A percentile compares a stretch with the other conserved stretches of the same genome.
Conservation (phyloP, 768 basidiomycete genomes). For the Trametes maxima region DNA sequence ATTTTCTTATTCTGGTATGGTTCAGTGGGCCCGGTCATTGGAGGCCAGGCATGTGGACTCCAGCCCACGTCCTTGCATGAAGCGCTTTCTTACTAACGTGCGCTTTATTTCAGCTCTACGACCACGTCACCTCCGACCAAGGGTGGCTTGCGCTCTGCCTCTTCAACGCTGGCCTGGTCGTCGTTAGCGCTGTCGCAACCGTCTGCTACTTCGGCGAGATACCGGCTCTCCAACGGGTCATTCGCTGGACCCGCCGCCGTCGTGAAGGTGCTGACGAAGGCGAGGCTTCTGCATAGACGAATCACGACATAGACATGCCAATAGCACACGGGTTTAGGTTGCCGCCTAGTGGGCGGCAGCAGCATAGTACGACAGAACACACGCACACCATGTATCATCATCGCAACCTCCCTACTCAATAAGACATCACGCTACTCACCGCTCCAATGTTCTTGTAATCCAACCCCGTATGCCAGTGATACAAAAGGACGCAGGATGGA, state of each 20-base stretch:
- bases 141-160: slow-evolving; percentile 67
- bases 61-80: neutral
- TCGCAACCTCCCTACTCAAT: too few relatives aligned
- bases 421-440: too few relatives aligned
- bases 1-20: neutral
- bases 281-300: neutral
- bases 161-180: slow-evolving; percentile 47
- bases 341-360: too few relatives aligned
- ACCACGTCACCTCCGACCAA: slow-evolving; percentile 40
- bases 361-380: too few relatives aligned
- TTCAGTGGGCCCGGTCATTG: slow-evolving; percentile 69
- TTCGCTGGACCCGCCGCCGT: neutral
- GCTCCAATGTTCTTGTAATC: too few relatives aligned
- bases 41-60: slow-evolving; percentile 55
- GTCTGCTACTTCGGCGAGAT: slow-evolving; percentile 51
- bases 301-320: neutral
- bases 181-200: slow-evolving; percentile 41
- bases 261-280: neutral
- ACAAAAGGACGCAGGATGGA: too few relatives aligned
- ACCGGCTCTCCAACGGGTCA: slow-evolving; percentile 11
- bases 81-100: neutral
- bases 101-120: slow-evolving; percentile 52
- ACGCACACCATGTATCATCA: too few relatives aligned
- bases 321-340: too few relatives aligned
- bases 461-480: too few relatives aligned